phyloP scores from a whole-genome alignment of 2,329 filamentous ascomycete genomes.

The Arthrobotrys musiformis region DNA sequence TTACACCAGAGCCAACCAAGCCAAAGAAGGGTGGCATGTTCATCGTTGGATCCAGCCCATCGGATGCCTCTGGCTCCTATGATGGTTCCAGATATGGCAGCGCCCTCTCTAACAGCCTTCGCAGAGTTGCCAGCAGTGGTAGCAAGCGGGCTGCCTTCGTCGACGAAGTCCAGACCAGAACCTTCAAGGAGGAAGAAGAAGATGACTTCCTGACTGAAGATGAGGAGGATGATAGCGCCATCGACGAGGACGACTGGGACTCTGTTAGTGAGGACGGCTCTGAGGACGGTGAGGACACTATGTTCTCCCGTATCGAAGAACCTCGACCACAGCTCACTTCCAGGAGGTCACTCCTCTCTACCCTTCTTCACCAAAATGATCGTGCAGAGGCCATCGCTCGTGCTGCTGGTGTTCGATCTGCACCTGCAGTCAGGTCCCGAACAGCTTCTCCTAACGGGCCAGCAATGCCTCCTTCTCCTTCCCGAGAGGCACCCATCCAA shows the following conservation, averaged over 20 bases:
- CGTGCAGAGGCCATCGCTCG: slow-evolving; percentile 76
- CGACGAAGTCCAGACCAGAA: slow-evolving; percentile 76
- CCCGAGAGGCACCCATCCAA: slow-evolving; percentile 70
- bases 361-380: slow-evolving; percentile 84
- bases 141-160: slow-evolving; percentile 87
- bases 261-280: slow-evolving; percentile 84
- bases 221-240: slow-evolving; percentile 81
- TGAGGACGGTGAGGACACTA: slow-evolving; percentile 79
- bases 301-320: slow-evolving; percentile 86
- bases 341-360: slow-evolving; percentile 85
- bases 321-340: slow-evolving; percentile 86
- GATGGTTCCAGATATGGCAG: slow-evolving; percentile 47
- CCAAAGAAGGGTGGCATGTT: slow-evolving; percentile 65
- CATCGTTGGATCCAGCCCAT: slow-evolving; percentile 62
- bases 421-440: slow-evolving; percentile 70
- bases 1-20: slow-evolving; percentile 67
- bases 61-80: slow-evolving; percentile 60
- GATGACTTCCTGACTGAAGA: slow-evolving; percentile 68
- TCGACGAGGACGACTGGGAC: slow-evolving; percentile 75
- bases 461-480: slow-evolving; percentile 71
- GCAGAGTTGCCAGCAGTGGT: slow-evolving; percentile 51
- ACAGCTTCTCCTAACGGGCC: slow-evolving; percentile 76
- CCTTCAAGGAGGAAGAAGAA: slow-evolving; percentile 69
- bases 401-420: slow-evolving; percentile 60
- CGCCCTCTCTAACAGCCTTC: slow-evolving; percentile 49